A percentile compares a stretch with the other conserved stretches of the same genome.
These are phyloP conservation scores for Naganishia vishniacii DNA, from an alignment of 768 basidiomycete species.

Conservation along the genomic window DNA sequence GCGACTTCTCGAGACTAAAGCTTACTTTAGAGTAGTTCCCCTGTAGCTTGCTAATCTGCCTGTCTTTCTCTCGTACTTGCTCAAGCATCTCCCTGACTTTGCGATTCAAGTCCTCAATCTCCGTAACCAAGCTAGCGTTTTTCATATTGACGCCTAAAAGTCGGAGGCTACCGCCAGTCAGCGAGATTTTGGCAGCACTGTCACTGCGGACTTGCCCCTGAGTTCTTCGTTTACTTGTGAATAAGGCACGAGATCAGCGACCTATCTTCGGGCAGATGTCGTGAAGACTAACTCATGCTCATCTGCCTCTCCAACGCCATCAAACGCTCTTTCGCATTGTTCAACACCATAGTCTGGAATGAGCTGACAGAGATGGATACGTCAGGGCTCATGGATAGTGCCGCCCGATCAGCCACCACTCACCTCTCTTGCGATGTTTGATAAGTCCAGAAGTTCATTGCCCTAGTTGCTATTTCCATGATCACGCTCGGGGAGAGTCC, in stretches of 20 bases:
- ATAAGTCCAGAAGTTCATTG: constrained; percentile 39
- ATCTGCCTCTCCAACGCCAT: constrained; percentile 27
- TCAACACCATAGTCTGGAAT: constrained; percentile 28
- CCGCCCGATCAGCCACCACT: constrained; percentile 3
- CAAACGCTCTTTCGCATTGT: constrained; percentile 29
- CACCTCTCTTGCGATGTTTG: constrained; percentile 37
- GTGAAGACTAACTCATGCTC: constrained; percentile 15
- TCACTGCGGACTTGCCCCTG: constrained; percentile 23
- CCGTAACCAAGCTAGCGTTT: constrained; percentile 20
- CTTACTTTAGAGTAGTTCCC: constrained; percentile 19
- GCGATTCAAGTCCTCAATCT: constrained; percentile 8
- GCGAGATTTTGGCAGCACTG: too few relatives aligned
- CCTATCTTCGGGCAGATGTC: too few relatives aligned
- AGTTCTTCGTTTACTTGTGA: constrained; percentile 21
- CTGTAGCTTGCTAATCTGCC: constrained; percentile 25
- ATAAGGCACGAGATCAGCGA: background rate
- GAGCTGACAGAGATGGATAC: background rate
- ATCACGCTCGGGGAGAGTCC: constrained; percentile 34
- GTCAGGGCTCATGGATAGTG: too few relatives aligned
- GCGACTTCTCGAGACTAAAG: too few relatives aligned
- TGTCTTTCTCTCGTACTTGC: constrained; percentile 28
- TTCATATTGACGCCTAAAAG: constrained; percentile 18
- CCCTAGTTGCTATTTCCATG: constrained; percentile 34
- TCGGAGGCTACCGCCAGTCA: too few relatives aligned
- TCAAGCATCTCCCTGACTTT: constrained; percentile 18